Evolutionary conservation across 352 stramenopile genomes (phyloP).

Genomic region (Elongisporangium anandrum): DNA sequence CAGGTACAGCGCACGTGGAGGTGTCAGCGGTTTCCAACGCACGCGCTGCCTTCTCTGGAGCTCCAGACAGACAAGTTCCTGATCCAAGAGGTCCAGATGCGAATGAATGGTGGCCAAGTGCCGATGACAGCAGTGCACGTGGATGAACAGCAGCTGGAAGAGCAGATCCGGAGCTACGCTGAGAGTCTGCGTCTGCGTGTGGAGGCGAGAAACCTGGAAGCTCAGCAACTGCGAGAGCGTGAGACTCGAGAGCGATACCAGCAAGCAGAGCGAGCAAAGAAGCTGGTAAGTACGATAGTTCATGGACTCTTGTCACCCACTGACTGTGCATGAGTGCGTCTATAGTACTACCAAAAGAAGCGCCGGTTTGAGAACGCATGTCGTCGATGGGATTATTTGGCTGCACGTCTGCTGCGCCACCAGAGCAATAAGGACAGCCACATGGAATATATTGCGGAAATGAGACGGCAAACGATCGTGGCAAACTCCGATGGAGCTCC

Average conservation of each 20-base stretch:
- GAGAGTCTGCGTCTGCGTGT: slow-evolving; percentile 29
- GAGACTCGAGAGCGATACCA: slow-evolving; percentile 31
- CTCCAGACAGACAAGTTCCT: slow-evolving; percentile 34
- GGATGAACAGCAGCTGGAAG: slow-evolving; percentile 28
- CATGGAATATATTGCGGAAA: slow-evolving; percentile 4
- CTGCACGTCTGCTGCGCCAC: slow-evolving; percentile 17
- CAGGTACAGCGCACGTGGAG: slow-evolving; percentile 29
- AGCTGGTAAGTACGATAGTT: slow-evolving; percentile 8
- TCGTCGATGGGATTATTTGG: slow-evolving; percentile 34
- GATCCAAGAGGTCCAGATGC: slow-evolving; percentile 28
- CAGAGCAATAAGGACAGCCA: slow-evolving; percentile 7
- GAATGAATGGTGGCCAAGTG: slow-evolving; percentile 12
- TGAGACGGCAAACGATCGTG: slow-evolving; percentile 3
- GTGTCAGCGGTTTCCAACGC: slow-evolving; percentile 41
- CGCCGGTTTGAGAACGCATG: slow-evolving; percentile 25
- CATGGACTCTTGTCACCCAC: background rate
- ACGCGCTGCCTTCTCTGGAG: slow-evolving; percentile 32
- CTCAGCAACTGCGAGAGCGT: slow-evolving; percentile 26
- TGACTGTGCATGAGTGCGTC: background rate
- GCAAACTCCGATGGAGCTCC: background rate
- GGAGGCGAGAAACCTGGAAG: slow-evolving; percentile 25
- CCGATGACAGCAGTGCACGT: slow-evolving; percentile 17
- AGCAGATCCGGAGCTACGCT: slow-evolving; percentile 38
- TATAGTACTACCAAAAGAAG: slow-evolving; percentile 24
- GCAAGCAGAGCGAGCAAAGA: slow-evolving; percentile 32